Base-by-base conservation (phyloP, 345 rosid species). In the Raphanus raphanistrum region DNA sequence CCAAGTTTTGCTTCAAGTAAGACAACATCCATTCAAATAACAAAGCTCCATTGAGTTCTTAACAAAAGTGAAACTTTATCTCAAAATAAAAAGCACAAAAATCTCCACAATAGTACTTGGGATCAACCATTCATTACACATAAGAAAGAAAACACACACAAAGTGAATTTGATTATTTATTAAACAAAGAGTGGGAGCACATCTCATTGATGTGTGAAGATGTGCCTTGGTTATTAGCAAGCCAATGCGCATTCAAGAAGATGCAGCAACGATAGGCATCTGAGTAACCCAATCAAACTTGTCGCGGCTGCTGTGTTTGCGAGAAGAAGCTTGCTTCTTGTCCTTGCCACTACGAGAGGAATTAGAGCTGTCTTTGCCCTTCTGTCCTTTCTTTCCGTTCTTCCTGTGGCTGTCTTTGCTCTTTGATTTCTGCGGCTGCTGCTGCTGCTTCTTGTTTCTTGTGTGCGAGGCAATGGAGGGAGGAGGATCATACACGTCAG, bases 401-500 rank as follows among this genome's bases (percentile, higher is more conserved):
- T 86, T 94, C 94, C 77, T 90, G 79, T 83, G 76, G 54, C 78
- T 70, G 36, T 79, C 83, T 29, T 78, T 83, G 76, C 86, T 93
- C 85, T 84, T 92, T 8, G 84, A 81, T 75, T 82, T 90, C 85
- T 83, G 91, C 85, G 81, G 91, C 60, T 32, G 83, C 59, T 32
- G 83, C 59, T 25, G 83, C 65, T 80, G 89, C 66, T 80, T 91
- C 61, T 81, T 78, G 80, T 79, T 77, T 77, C 85, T 86, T 0
- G 93, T 76, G 78, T 92, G 98, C 10, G 91, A 87, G 16, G 84
- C 80, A 9, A 90, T 85, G 5, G 94, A 84, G 8, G 98, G 98
- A 45, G 79, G 82, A 10, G 99, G 99, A 79, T 95, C 99, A 69
- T 91, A 90, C 58, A 95, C 98, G 29, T 95, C 97, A 29, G 87